These are phyloP conservation scores for Falciphora oryzae DNA, from an alignment of 2,329 filamentous ascomycete species.

Conservation along the genomic window DNA sequence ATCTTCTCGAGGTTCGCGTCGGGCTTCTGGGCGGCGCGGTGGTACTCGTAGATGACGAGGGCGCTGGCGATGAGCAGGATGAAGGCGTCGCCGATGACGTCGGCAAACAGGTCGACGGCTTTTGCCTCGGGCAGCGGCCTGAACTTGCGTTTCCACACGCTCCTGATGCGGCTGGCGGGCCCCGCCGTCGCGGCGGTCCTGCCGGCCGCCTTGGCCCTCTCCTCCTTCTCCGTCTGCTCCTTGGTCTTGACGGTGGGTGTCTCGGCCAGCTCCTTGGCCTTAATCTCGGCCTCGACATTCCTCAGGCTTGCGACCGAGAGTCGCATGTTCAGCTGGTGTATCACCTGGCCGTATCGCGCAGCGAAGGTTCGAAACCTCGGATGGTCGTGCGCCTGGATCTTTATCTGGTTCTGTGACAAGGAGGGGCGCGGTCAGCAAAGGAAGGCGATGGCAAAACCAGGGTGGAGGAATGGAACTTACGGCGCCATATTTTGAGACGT, in stretches of 20 bases:
- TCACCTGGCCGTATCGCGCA: slow-evolving; percentile 55
- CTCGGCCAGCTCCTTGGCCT: slow-evolving; percentile 56
- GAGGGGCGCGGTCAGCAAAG: slow-evolving; percentile 2
- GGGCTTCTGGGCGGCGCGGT: slow-evolving; percentile 53
- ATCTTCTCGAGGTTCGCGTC: slow-evolving; percentile 51
- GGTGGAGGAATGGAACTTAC: slow-evolving; percentile 35
- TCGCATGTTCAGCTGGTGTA: slow-evolving; percentile 64
- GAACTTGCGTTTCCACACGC: slow-evolving; percentile 58
- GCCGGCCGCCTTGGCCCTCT: slow-evolving; percentile 39
- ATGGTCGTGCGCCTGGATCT: slow-evolving; percentile 60
- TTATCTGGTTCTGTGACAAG: slow-evolving; percentile 55
- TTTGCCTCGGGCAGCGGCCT: slow-evolving; percentile 57
- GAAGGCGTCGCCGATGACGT: slow-evolving; percentile 58
- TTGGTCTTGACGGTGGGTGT: slow-evolving; percentile 60
- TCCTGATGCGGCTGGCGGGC: slow-evolving; percentile 23
- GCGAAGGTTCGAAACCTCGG: slow-evolving; percentile 54
- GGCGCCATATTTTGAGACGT: slow-evolving; percentile 64
- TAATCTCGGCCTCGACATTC: slow-evolving; percentile 50
- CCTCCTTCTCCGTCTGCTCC: slow-evolving; percentile 50
- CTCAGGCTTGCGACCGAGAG: slow-evolving; percentile 54
- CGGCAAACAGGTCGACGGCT: slow-evolving; percentile 61
- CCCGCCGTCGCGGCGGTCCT: slow-evolving; percentile 26
- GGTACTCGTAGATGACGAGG: slow-evolving; percentile 57
- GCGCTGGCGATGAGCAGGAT: slow-evolving; percentile 53
- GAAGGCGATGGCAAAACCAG: no score